Base-by-base conservation (phyloP, 2,329 filamentous ascomycete species). In the Lecanicillium sp. region DNA sequence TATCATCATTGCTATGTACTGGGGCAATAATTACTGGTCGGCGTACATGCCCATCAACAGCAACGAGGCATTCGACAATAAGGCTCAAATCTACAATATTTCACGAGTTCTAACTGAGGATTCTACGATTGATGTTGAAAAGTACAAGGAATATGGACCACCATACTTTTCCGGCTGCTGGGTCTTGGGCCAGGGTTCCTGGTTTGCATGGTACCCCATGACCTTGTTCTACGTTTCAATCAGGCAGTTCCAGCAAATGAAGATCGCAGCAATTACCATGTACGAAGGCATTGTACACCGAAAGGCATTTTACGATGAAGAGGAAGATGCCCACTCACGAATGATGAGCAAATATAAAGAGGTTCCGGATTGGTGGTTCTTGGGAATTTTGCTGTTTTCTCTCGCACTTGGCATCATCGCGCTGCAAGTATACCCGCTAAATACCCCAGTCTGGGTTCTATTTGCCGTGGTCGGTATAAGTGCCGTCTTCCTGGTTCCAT, bases 11-110 rank as follows among this genome's bases (percentile, higher is more conserved):
- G 59, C 43, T 14, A 61, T 68, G 28, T 66, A 61, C 51, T 67
- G 64, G 50, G 51, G 39, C 28, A 68, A 68, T 51, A 60, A 60
- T 51, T 66, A 62, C 52, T 53, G 62, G 44, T 65, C 65, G 11
- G 64, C 57, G 1, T 69, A 65, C 43, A 52, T 70, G 29, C 66
- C 66, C 30, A 67, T 69, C 56, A 69, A 69, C 52, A 64, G 61
- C 3, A 60, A 57, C 12, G 50, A 56, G 0, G 60, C 62, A 0
- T 69, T 63, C 39, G 62, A 61, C 45, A 68, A 69, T 45, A 56
- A 62, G 36, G 65, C 57, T 11, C 60, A 54, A 2, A 44, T 52
- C 0, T 70, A 65, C 46, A 47, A 55, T 13, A 57, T 64, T 3
- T 42, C 41, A 28, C 60, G 55, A 5, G 56, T 65, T 5, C n/a